These are phyloP conservation scores for Barnettozyma sucrosica DNA, from an alignment of 805 yeast genomes.

Conservation along the genomic window DNA sequence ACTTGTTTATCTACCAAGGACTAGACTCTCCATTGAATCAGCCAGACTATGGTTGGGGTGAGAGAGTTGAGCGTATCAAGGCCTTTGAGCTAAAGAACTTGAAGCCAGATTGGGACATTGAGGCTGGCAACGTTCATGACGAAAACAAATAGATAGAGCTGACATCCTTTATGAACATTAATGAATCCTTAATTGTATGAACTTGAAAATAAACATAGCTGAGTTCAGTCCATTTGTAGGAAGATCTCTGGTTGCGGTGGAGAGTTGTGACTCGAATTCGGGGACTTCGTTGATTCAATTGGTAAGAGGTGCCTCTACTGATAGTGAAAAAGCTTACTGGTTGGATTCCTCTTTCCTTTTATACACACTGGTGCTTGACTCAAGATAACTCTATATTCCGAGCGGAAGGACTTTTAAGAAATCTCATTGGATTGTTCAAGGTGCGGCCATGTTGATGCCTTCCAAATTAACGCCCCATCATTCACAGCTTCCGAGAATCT, in stretches of 20 bases:
- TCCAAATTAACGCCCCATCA: background rate
- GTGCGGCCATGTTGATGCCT: background rate
- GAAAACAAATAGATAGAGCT: background rate
- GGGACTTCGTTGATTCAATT: too few species aligned
- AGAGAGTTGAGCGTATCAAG: constrained; percentile 14
- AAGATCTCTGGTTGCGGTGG: too few species aligned
- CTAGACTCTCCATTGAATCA: constrained; percentile 47
- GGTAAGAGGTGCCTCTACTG: too few species aligned
- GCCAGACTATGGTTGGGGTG: constrained; percentile 28
- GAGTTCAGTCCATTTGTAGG: background rate
- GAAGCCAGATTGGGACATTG: constrained; percentile 21
- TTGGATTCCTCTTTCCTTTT: too few species aligned
- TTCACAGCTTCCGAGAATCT: background rate
- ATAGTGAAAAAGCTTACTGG: too few species aligned
- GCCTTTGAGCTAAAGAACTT: constrained; percentile 19
- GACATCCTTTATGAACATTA: background rate
- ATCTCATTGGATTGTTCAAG: background rate
- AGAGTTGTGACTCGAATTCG: too few species aligned
- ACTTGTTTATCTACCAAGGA: constrained; percentile 45
- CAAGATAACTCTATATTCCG: background rate
- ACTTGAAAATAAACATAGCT: background rate
- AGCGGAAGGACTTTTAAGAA: background rate
- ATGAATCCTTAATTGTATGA: background rate
- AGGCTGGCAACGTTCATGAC: constrained; percentile 4
- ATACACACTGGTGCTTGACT: background rate